These are phyloP conservation scores for Rhizopogon vinicolor DNA, from an alignment of 768 basidiomycete genomes.

Conservation along the genomic window DNA sequence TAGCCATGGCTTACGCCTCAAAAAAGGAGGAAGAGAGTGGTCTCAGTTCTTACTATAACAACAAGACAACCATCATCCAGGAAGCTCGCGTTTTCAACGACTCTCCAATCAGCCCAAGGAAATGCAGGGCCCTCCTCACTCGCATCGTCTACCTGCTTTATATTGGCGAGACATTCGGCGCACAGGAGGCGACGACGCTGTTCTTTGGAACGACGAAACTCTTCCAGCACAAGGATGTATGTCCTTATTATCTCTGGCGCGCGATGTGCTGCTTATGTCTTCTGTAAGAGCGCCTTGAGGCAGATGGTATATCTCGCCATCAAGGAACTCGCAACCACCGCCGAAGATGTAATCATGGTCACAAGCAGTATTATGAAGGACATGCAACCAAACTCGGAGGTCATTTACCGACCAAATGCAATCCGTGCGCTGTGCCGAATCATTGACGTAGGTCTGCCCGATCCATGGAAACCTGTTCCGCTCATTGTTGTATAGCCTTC, in stretches of 20 bases:
- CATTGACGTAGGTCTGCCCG: slow-evolving; percentile 73
- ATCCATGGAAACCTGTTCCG: slow-evolving; percentile 37
- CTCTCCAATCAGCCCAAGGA: slow-evolving; percentile 95
- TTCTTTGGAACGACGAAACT: slow-evolving; percentile 99
- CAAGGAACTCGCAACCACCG: slow-evolving; percentile 93
- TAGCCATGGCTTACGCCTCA: slow-evolving; percentile 71
- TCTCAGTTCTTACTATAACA: slow-evolving; percentile 89
- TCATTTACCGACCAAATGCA: slow-evolving; percentile 96
- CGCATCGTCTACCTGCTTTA: slow-evolving; percentile 96
- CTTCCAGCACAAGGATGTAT: slow-evolving; percentile 98
- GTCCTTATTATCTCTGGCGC: slow-evolving; percentile 27
- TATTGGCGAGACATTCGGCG: slow-evolving; percentile 90
- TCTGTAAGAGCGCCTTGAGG: slow-evolving; percentile 77
- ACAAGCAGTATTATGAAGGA: slow-evolving; percentile 99
- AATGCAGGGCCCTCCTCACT: slow-evolving; percentile 94
- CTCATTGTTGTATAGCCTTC: slow-evolving; percentile 59
- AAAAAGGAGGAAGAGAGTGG: slow-evolving; percentile 98
- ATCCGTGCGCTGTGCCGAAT: slow-evolving; percentile 95
- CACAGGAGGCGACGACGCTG: slow-evolving; percentile 94
- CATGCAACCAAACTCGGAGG: slow-evolving; percentile 98
- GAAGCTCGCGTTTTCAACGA: slow-evolving; percentile 99
- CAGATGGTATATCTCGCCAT: slow-evolving; percentile 99
- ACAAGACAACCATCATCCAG: slow-evolving; percentile 97
- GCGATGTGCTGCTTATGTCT: slow-evolving; percentile 6
- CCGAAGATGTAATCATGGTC: slow-evolving; percentile 99